Conservation (phyloP, 2,329 filamentous ascomycete genomes). For the Bipolaris zeicola region DNA sequence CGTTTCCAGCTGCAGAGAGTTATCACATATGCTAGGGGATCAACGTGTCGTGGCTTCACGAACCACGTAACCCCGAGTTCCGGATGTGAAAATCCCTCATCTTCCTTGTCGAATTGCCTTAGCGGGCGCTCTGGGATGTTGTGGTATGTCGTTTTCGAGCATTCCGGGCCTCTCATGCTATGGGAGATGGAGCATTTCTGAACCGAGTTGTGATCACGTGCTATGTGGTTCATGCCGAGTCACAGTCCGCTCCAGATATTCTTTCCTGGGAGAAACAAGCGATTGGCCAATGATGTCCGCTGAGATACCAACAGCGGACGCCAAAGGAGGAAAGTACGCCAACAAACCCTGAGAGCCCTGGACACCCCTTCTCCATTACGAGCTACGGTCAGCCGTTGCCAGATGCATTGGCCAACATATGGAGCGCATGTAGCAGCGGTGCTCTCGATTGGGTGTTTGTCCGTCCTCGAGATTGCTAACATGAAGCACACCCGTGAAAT, state of each 20-base stretch:
- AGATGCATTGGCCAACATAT: conserved; percentile 34
- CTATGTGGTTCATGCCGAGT: conserved; percentile 41
- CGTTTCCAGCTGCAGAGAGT: conserved; percentile 50
- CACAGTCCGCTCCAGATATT: conserved; percentile 35
- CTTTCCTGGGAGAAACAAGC: conserved; percentile 30
- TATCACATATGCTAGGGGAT: conserved; percentile 51
- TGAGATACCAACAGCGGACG: conserved; percentile 27
- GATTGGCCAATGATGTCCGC: conserved; percentile 38
- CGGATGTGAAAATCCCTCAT: conserved; percentile 48
- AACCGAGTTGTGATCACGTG: conserved; percentile 49
- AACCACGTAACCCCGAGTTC: conserved; percentile 51
- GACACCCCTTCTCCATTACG: conserved; percentile 21
- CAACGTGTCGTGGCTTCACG: conserved; percentile 52
- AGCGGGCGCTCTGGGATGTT: conserved; percentile 34
- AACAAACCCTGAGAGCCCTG: conserved; percentile 25
- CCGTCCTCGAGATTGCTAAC: conserved; percentile 19
- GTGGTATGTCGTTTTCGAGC: conserved; percentile 29
- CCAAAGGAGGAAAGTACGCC: conserved; percentile 26
- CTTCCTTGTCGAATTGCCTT: conserved; percentile 45
- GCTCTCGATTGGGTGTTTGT: conserved; percentile 26
- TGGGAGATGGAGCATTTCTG: conserved; percentile 44
- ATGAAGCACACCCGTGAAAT: conserved; percentile 23
- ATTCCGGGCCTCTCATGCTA: conserved; percentile 40
- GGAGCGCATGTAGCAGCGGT: conserved; percentile 23
- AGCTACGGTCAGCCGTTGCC: conserved; percentile 28